Evolutionary conservation across 129 eudicot genomes (phyloP), one percentile per base, ranked within the genome.

Genomic region (Mikania micrantha): DNA sequence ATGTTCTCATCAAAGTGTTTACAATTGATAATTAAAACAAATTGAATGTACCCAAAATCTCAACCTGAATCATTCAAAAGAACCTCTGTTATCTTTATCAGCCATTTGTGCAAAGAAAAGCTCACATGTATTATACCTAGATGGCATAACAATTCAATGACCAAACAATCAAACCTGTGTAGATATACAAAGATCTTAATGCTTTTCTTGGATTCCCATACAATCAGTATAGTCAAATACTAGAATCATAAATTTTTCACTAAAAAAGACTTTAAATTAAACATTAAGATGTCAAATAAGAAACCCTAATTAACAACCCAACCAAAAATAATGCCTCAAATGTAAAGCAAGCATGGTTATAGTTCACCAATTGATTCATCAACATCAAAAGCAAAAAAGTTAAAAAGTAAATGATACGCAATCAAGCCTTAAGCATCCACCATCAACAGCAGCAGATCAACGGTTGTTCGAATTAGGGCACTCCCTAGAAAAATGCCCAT

Each of bases 401-500:
- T 10, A 42, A 24, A 15, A 24, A n/a, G 5, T 13, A 20, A 24
- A 19, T 38, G 28, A 34, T 12, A 34, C 9, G 13, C 4, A 7
- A 22, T 1, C 5, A 22, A 34, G 36, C 67, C 67, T 36, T 61
- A 4, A 61, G 36, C 67, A 35, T 61, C 36, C 20, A 56, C 67
- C 67, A 61, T 20, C 67, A 10, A 60, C 44, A n/a, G 15, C 21
- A 60, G n/a, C 53, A 9, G 58, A 34, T 49, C 77, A 85, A 42
- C 85, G 83, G 58, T 53, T 72, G 50, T 25, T 69, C 16, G 67
- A 8, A 40, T 35, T 79, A 11, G 92, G 88, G 47, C 95, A 83
- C 5, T 83, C 94, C 1, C 95, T 71, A 1, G 90, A 82, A 25
- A 85, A 85, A 12, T 84, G 87, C 7, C 90, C 85, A 0, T 71